Evolutionary conservation across 257 asterid species (phyloP), one percentile per base, ranked within the genome.

Genomic region (Leptodermis oblonga): DNA sequence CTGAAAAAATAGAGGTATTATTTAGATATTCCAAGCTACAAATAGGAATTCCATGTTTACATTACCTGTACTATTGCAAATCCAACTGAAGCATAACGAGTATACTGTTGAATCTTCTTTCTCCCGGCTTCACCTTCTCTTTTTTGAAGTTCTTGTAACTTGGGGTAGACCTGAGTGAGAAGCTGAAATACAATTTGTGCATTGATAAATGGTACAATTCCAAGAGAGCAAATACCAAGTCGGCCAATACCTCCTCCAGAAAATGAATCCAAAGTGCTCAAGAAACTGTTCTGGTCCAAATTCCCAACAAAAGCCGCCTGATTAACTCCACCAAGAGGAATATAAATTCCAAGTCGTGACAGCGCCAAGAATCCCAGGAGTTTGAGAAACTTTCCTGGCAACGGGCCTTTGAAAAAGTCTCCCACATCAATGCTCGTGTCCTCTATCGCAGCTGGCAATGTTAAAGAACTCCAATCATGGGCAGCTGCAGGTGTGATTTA

Each of bases 221-320:
- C 99, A 37, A 93, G 96, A 45, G 99, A 93, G 66, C 96, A 90
- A 43, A 93, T 86, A 65, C 99, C 99, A 74, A 93, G 96, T 46
- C 99, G 90, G 76, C 99, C 99, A 73, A 93, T 93, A 61, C 99
- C 99, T 39, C 99, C 99, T 68, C 99, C 99, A 70, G 99, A 93
- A 84, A 90, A 90, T 11, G 96, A 89, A 82, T 93, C 97, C 51
- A 93, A 81, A 75, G 99, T 93, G 77, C 97, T 86, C 84, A 93
- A 80, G 61, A 93, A 78, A 74, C 96, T 93, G 82, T 93, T 93
- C 53, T 88, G 92, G 74, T 93, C 99, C 25, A 90, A 78, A 85
- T 88, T 90, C 63, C 99, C 97, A 67, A 77, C 84, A 80, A 93
- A 93, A 58, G 97, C 99, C 69, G 85, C 96, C 68, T 95, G 81